Evolutionary conservation across 768 basidiomycete genomes (phyloP).

Genomic region (Candolleomyces efflorescens): DNA sequence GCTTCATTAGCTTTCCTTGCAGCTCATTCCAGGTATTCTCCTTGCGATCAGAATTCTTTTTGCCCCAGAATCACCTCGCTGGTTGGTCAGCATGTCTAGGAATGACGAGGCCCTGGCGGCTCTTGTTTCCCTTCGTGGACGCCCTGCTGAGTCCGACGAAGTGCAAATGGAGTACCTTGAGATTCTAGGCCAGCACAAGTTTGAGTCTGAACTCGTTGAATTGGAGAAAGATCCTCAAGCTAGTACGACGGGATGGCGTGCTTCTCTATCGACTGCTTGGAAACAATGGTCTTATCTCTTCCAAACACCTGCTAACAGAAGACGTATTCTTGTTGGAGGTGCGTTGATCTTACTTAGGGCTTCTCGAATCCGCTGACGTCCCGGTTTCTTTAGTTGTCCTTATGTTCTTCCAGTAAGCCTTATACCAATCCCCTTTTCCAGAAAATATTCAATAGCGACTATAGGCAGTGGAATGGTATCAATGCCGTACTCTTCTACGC

Average conservation of each 20-base stretch:
- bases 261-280: background rate
- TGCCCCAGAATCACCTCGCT: background rate
- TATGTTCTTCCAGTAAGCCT: slow-evolving; percentile 1
- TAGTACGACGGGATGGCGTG: background rate
- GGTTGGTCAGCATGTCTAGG: background rate
- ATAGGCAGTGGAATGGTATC: slow-evolving; percentile 2
- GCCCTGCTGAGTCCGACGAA: background rate
- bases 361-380: background rate
- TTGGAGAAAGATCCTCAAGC: slow-evolving; percentile 1
- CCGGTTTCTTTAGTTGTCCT: background rate
- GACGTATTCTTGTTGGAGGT: background rate
- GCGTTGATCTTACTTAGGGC: background rate
- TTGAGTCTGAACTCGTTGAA: background rate
- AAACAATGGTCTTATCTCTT: background rate
- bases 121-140: background rate
- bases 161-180: background rate
- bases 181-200: slow-evolving; percentile 2
- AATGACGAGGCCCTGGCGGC: background rate
- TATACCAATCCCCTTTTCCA: background rate
- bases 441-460: background rate
- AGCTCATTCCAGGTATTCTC: background rate
- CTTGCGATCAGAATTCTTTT: background rate
- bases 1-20: background rate
- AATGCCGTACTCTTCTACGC: slow-evolving; percentile 2
- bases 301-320: background rate